Percentiles rank a stretch among this genome's conserved stretches.
phyloP scores from a whole-genome alignment of 2,329 filamentous ascomycete species.

The Cladosporium sphaerospermum region DNA sequence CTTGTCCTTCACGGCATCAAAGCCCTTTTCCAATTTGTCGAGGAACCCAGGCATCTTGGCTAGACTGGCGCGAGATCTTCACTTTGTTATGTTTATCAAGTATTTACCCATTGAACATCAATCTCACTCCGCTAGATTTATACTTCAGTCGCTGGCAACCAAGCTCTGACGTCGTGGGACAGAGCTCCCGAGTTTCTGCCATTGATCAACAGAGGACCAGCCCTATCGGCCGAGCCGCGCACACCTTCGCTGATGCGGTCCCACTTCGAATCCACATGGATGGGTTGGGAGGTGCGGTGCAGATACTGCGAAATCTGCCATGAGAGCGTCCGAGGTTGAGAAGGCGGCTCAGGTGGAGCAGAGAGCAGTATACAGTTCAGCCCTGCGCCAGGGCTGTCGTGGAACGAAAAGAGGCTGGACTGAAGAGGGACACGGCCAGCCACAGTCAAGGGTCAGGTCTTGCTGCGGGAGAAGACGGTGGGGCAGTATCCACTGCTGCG shows the following conservation, averaged over 20 bases:
- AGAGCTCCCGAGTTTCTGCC: neutral
- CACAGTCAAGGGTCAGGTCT: no score
- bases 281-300: neutral
- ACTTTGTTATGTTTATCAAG: no score
- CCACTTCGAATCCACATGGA: neutral
- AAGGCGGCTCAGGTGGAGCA: no score
- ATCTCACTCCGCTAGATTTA: neutral
- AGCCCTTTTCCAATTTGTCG: slow-evolving; percentile 9
- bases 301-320: neutral
- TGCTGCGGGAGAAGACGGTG: no score
- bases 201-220: neutral
- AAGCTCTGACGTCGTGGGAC: neutral
- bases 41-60: slow-evolving; percentile 3
- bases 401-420: neutral
- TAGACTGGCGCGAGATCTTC: neutral
- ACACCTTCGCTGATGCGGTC: neutral
- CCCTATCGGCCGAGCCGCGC: neutral
- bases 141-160: neutral
- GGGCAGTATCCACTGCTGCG: no score
- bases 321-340: no score
- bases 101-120: no score
- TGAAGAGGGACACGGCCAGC: no score
- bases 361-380: neutral
- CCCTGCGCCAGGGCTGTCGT: slow-evolving; percentile 2
- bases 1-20: slow-evolving; percentile 8